phyloP scores from a whole-genome alignment of 495 filamentous ascomycete genomes.

The Xylaria bambusicola region DNA sequence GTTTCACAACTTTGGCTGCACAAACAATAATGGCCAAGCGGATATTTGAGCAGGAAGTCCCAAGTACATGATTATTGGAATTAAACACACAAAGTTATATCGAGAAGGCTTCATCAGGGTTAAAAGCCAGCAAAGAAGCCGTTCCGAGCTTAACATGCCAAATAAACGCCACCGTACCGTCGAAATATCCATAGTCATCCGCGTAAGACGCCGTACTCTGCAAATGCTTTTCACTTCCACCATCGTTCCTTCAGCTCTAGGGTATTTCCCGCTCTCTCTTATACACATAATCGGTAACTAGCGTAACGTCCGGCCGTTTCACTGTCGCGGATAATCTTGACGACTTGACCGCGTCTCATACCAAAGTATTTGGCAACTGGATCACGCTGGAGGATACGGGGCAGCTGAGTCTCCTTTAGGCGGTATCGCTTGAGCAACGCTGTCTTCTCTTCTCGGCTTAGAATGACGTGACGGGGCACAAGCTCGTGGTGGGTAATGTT shows the following conservation, averaged over 20 bases:
- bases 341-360: slow-evolving; percentile 88
- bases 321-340: slow-evolving; percentile 90
- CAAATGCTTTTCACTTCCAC: slow-evolving; percentile 7
- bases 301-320: slow-evolving; percentile 81
- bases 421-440: slow-evolving; percentile 83
- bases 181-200: slow-evolving; percentile 15
- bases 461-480: slow-evolving; percentile 88
- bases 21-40: neutral
- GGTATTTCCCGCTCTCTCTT: slow-evolving; percentile 23
- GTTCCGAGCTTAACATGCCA: slow-evolving; percentile 3
- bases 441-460: slow-evolving; percentile 86
- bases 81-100: slow-evolving; percentile 3
- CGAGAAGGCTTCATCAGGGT: neutral
- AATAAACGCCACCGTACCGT: slow-evolving; percentile 20
- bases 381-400: slow-evolving; percentile 86
- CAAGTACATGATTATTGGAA: slow-evolving; percentile 2
- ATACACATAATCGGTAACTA: slow-evolving; percentile 65
- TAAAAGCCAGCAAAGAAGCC: slow-evolving; percentile 9
- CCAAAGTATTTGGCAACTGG: slow-evolving; percentile 92
- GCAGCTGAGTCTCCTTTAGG: slow-evolving; percentile 95
- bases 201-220: slow-evolving; percentile 20
- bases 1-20: neutral
- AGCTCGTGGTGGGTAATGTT: slow-evolving; percentile 99
- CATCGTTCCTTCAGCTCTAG: neutral
- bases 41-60: neutral